These are phyloP conservation scores for Xylaria scruposa DNA, from an alignment of 495 filamentous ascomycete genomes.

Conservation along the genomic window DNA sequence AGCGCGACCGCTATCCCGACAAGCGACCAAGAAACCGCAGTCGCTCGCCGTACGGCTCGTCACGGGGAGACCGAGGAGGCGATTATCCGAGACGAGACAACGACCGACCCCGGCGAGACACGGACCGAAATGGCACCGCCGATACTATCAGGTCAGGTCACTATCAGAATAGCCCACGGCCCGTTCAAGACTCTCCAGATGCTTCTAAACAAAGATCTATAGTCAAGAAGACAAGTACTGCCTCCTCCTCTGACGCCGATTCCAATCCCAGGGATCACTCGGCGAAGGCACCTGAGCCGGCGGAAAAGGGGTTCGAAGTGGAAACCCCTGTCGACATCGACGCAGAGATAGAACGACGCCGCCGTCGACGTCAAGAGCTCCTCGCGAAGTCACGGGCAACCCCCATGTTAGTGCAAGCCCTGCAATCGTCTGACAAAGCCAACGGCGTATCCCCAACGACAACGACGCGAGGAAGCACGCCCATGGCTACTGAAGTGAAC, in stretches of 20 bases:
- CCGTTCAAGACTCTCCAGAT: constrained; percentile 32
- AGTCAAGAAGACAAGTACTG: constrained; percentile 46
- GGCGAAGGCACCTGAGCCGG: constrained; percentile 36
- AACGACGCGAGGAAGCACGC: constrained; percentile 51
- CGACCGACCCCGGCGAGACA: constrained; percentile 32
- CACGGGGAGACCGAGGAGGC: constrained; percentile 46
- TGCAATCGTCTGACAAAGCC: constrained; percentile 67
- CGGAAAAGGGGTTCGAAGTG: constrained; percentile 51
- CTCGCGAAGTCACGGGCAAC: constrained; percentile 81
- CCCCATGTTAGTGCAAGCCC: constrained; percentile 77
- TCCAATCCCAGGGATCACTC: constrained; percentile 52
- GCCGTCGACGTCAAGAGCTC: constrained; percentile 85
- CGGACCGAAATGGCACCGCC: constrained; percentile 28
- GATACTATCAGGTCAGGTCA: constrained; percentile 35
- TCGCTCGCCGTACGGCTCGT: constrained; percentile 62
- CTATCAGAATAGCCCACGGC: constrained; percentile 30
- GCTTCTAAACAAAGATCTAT: constrained; percentile 38
- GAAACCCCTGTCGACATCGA: constrained; percentile 74
- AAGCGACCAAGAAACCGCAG: constrained; percentile 74
- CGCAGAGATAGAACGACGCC: constrained; percentile 82
- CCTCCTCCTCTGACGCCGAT: constrained; percentile 72
- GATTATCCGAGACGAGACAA: constrained; percentile 38
- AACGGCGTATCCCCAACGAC: constrained; percentile 62
- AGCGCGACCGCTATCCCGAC: constrained; percentile 52
- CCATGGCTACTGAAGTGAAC: constrained; percentile 45